Evolutionary conservation across 1,284 basidiomycete species (phyloP), one percentile per base, ranked within the genome.

Genomic region (Bondarzewia mesenterica): DNA sequence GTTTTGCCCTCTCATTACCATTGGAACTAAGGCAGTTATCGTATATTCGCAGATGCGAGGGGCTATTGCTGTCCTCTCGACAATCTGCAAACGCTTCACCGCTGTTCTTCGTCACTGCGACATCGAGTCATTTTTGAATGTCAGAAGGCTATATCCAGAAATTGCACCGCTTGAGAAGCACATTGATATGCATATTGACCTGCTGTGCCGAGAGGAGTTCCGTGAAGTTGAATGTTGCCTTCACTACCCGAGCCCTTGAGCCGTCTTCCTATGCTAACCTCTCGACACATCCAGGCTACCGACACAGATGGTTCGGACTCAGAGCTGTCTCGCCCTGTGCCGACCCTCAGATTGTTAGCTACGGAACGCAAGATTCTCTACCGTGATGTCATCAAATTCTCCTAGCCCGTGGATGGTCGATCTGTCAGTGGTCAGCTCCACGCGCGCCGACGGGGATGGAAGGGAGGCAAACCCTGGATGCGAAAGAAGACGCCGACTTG

Each of bases 181-280:
- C 37, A 78, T 99, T 47, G 93, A 99, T 60, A 83, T 87, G 65
- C 95, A 95, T 63, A 80, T 98, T 50, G 86, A 89, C 46, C 74
- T 87, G 26, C 70, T 96, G 12, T 77, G 88, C 42, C 74, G 82
- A 40, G 92, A 97, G 56, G 93, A 93, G 64, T 92, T 99, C 69
- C 78, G 87, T 39, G 94, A 95, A 66, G 78, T 84, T 65, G 93
- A 96, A 57, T 97, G 93, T 65, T 55, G 94, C 97, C 59, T 76
- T 97, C 42, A 73, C 77, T 53, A 92, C 12, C 25, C 22, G 10
- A 36, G 2, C 25, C 5, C 38, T n/a, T n/a, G n/a, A n/a, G n/a
- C 23, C 69, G 75, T 21, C 59, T 69, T 14, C 69, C 73, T 14
- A 84, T 81, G n/a, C 85, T 85, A n/a, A 7, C 72, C 77, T 2